Evolutionary conservation across 139 green algal species (phyloP).

Genomic region (Micractinium conductrix): DNA sequence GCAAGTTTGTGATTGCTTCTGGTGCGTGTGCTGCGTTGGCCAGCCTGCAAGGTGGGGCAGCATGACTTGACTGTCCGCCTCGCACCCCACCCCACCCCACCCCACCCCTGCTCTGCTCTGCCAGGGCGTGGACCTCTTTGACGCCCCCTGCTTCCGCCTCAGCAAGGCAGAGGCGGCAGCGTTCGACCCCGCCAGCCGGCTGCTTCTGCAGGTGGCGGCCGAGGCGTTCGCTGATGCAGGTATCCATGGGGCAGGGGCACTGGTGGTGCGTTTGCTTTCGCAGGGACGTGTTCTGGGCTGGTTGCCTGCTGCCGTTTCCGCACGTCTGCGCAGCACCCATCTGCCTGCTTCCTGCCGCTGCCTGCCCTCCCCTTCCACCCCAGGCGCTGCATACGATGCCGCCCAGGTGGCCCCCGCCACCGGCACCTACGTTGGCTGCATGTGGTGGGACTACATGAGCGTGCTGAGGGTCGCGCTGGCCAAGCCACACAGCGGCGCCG

Average conservation of each 20-base stretch:
- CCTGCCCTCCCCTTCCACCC: neutral
- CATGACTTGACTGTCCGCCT: neutral
- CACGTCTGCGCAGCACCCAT: neutral
- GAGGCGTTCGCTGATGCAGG: constrained; percentile 51
- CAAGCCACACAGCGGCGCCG: constrained; percentile 26
- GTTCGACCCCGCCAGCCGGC: constrained; percentile 80
- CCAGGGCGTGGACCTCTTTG: constrained; percentile 54
- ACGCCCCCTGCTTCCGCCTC: constrained; percentile 71
- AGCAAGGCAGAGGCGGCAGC: constrained; percentile 51
- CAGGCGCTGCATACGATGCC: neutral
- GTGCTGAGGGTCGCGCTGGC: constrained; percentile 17
- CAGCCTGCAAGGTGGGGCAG: no score
- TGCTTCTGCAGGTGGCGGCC: constrained; percentile 67
- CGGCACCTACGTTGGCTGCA: constrained; percentile 59
- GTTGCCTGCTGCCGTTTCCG: neutral
- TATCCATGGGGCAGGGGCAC: no score
- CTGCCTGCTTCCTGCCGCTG: neutral
- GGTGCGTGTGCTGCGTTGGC: neutral
- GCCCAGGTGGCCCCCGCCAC: neutral
- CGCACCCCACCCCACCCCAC: neutral
- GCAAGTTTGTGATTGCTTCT: neutral
- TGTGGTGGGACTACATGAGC: constrained; percentile 52
- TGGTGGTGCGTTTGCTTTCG: no score
- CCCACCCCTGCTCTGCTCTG: neutral
- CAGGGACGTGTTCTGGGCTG: no score